Evolutionary conservation across 1,284 basidiomycete species (phyloP).

Genomic region (Microbotryum scabiosae): DNA sequence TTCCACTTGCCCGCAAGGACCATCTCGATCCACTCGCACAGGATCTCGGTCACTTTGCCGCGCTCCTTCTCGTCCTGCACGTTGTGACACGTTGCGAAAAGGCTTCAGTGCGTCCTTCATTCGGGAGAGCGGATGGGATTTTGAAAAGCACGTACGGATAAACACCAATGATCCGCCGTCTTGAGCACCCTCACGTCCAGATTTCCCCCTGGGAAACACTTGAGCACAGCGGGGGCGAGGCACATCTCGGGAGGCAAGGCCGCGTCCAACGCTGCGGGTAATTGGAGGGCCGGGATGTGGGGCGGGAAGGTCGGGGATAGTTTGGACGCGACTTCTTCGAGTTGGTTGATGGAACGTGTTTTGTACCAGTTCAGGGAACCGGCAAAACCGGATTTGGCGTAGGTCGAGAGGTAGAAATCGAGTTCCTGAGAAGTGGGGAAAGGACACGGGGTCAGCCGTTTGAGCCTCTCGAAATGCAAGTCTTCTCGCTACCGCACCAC

Average conservation of each 20-base stretch:
- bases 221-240: constrained; percentile 6
- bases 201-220: constrained; percentile 25
- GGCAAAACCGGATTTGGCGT: constrained; percentile 14
- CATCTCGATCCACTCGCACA: constrained; percentile 6
- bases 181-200: constrained; percentile 16
- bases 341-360: constrained; percentile 20
- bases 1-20: constrained; percentile 12
- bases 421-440: constrained; percentile 18
- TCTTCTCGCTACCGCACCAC: no score
- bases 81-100: not conserved
- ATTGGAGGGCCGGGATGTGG: constrained; percentile 26
- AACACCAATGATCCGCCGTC: constrained; percentile 30
- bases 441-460: not conserved
- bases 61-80: constrained; percentile 5
- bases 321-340: constrained; percentile 20
- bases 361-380: constrained; percentile 30
- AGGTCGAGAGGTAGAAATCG: constrained; percentile 26
- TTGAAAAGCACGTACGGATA: constrained; percentile 15
- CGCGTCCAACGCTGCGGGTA: constrained; percentile 26
- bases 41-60: not conserved
- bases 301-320: constrained; percentile 21
- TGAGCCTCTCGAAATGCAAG: no score
- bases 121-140: no score
- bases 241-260: constrained; percentile 31
- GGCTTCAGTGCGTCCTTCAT: not conserved